Evolutionary conservation across 1,284 basidiomycete genomes (phyloP).

Genomic region (Pascua sp.): DNA sequence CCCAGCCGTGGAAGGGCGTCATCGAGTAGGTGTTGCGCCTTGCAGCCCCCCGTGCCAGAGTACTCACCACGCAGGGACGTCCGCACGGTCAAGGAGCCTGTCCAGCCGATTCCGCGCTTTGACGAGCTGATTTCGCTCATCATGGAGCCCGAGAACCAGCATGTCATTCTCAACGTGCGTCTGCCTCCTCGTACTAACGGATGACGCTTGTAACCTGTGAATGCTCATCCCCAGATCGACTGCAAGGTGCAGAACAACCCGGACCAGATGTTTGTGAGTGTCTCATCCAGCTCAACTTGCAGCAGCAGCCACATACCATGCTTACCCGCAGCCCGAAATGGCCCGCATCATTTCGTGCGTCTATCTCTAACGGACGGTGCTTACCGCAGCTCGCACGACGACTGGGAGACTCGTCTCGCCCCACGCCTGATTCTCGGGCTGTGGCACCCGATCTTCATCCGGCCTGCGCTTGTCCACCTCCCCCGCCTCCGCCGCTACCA

Average conservation of each 20-base stretch:
- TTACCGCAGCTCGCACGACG: constrained; percentile 54
- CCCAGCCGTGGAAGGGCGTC: constrained; percentile 48
- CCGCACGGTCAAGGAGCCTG: constrained; percentile 76
- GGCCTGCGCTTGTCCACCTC: constrained; percentile 68
- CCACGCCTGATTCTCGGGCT: constrained; percentile 80
- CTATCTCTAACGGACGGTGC: background rate
- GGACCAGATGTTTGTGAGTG: constrained; percentile 66
- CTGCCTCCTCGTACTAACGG: too few relatives aligned
- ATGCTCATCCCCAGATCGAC: constrained; percentile 57
- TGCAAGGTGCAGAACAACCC: constrained; percentile 94
- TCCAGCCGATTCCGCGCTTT: constrained; percentile 84
- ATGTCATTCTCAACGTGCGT: constrained; percentile 74
- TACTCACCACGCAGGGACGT: constrained; percentile 54
- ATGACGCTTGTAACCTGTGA: background rate
- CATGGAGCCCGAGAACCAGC: constrained; percentile 61
- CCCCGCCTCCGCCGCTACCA: constrained; percentile 75
- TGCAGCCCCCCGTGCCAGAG: background rate
- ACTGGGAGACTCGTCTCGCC: constrained; percentile 76
- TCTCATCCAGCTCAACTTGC: background rate
- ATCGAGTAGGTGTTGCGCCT: constrained; percentile 41
- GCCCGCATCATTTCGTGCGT: constrained; percentile 62
- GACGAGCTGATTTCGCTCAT: constrained; percentile 74
- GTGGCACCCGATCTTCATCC: constrained; percentile 91
- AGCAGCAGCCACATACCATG: background rate
- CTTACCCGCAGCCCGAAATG: constrained; percentile 61